Base-by-base conservation (phyloP, 2,329 filamentous ascomycete species). In the Colletotrichum truncatum region DNA sequence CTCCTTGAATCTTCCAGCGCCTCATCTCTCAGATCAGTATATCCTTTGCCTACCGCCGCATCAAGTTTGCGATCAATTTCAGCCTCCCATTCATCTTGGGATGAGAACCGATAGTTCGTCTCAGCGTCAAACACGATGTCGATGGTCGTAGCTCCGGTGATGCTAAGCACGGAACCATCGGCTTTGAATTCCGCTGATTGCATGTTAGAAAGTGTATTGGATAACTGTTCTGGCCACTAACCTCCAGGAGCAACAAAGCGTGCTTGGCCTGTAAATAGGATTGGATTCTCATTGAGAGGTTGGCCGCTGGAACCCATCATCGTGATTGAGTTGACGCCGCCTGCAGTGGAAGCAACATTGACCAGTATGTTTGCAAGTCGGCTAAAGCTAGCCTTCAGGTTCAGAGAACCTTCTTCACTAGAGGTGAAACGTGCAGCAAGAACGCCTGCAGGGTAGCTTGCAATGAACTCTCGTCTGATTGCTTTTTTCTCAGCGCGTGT, bases 401-500 rank as follows among this genome's bases (percentile, higher is more conserved):
- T 69, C 1, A 73, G 64, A 18, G 57, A 55, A 11, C 71, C 64
- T 3, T 67, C 7, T 41, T 62, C n/a, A 66, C 65, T 30, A 43
- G 69, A 64, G 5, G 30, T 67, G 10, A 72, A 63, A 1, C 70
- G 57, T 12, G 81, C 69, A 1, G 76, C 79, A 12, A 84, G 68
- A 3, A 80, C 74, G 26, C 76, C 73, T 23, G 81, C 77, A 1
- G 81, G 77, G 59, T 78, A 76, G 64, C 79, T 82, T 23, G 80
- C 79, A 38, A 85, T 70, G 9, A 73, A 70, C 59, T 84, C 76
- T 9, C 82, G 75, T 30, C 75, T 73, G n/a, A n/a, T n/a, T n/a
- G n/a, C n/a, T n/a, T n/a, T n/a, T n/a, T n/a, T n/a, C n/a, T n/a
- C n/a, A n/a, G n/a, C n/a, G n/a, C n/a, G n/a, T n/a, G n/a, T n/a